These are phyloP conservation scores for Cercospora zeina DNA, from an alignment of 2,329 filamentous ascomycete genomes.

Conservation along the genomic window DNA sequence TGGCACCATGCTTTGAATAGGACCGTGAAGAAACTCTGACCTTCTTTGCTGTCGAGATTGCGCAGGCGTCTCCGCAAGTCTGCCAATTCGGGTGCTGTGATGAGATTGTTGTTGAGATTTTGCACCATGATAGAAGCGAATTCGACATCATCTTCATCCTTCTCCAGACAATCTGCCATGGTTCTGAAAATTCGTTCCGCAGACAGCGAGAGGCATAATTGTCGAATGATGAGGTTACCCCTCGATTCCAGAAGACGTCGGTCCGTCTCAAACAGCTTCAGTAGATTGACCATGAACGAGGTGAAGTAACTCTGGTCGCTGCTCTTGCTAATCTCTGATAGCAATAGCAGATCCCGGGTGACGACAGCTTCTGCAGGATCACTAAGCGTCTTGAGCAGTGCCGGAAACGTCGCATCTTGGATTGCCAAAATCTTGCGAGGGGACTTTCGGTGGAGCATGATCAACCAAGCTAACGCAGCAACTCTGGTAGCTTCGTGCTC, in stretches of 20 bases:
- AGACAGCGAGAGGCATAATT: conserved; percentile 88
- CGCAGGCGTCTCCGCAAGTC: conserved; percentile 86
- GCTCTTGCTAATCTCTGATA: conserved; percentile 94
- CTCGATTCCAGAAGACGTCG: conserved; percentile 84
- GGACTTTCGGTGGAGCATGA: conserved; percentile 95
- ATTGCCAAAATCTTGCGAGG: conserved; percentile 85
- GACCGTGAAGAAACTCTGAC: conserved; percentile 91
- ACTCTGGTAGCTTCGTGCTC: conserved; percentile 95
- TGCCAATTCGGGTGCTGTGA: conserved; percentile 89
- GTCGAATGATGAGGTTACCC: conserved; percentile 93
- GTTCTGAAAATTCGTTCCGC: conserved; percentile 95
- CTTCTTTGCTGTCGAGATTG: conserved; percentile 89
- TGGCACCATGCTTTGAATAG: conserved; percentile 98
- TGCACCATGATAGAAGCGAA: conserved; percentile 99
- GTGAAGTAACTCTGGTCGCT: conserved; percentile 97
- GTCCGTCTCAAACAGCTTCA: conserved; percentile 95
- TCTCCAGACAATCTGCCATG: conserved; percentile 92
- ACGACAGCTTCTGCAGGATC: conserved; percentile 95
- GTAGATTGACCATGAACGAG: conserved; percentile 94
- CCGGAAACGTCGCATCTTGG: conserved; percentile 95
- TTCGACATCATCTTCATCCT: conserved; percentile 90
- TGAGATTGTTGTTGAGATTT: conserved; percentile 97
- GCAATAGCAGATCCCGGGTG: conserved; percentile 84
- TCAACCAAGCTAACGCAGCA: conserved; percentile 90
- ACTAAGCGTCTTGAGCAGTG: conserved; percentile 90